Conservation (phyloP, 306 rosid species). For the Cucurbita pepo region DNA sequence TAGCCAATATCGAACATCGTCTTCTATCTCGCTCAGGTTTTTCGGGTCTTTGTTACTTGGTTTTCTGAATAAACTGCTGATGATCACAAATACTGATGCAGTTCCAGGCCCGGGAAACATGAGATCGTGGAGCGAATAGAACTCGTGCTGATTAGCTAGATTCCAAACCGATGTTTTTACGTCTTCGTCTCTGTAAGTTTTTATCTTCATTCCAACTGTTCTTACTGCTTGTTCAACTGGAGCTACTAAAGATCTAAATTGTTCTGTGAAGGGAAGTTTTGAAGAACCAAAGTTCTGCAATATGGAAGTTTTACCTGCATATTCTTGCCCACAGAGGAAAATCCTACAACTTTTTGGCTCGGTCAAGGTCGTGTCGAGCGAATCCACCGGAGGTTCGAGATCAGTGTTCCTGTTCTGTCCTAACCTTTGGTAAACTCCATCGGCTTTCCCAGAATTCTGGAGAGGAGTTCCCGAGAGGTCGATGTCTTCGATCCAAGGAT, state of each 20-base stretch:
- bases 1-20: conserved; percentile 91
- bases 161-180: conserved; percentile 81
- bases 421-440: conserved; percentile 45
- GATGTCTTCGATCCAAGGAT: conserved; percentile 92
- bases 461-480: conserved; percentile 77
- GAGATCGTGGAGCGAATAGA: conserved; percentile 82
- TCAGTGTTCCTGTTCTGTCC: conserved; percentile 80
- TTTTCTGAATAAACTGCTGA: conserved; percentile 59
- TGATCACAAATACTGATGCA: conserved; percentile 64
- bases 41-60: conserved; percentile 69
- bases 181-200: conserved; percentile 63
- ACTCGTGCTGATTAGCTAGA: conserved; percentile 85
- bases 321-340: conserved; percentile 88
- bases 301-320: conserved; percentile 77
- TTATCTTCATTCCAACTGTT: conserved; percentile 70
- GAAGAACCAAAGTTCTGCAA: conserved; percentile 59
- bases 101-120: conserved; percentile 94
- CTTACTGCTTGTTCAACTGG: conserved; percentile 81
- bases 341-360: conserved; percentile 80
- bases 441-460: conserved; percentile 57
- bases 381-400: conserved; percentile 76
- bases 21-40: conserved; percentile 61
- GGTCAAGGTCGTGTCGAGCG: conserved; percentile 78
- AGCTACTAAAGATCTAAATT: conserved; percentile 65
- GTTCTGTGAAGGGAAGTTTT: conserved; percentile 53